A percentile compares a stretch with the other conserved stretches of the same genome.
These are phyloP conservation scores for Macrotyloma uniflorum DNA, from an alignment of 306 rosid genomes.

Conservation along the genomic window DNA sequence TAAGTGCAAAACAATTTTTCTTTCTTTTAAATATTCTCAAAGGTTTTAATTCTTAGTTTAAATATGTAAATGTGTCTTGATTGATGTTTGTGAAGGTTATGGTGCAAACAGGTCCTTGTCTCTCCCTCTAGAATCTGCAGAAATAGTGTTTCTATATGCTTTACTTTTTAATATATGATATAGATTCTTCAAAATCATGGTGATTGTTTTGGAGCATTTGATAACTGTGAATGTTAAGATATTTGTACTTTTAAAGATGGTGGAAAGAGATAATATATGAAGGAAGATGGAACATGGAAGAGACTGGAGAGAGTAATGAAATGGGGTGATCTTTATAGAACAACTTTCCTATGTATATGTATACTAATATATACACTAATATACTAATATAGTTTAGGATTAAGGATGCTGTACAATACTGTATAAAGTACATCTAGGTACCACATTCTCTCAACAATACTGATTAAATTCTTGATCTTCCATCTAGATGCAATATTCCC, in stretches of 20 bases:
- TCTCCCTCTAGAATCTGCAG: neutral
- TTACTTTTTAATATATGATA: slow-evolving; percentile 26
- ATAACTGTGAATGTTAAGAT: slow-evolving; percentile 8
- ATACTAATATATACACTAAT: neutral
- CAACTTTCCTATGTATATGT: neutral
- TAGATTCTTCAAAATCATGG: neutral
- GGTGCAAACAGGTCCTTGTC: neutral
- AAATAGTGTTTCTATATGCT: slow-evolving; percentile 17
- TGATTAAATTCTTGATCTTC: slow-evolving; percentile 14
- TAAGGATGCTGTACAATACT: neutral
- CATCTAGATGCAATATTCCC: neutral
- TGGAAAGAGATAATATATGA: neutral
- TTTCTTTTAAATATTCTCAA: neutral
- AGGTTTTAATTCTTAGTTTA: neutral
- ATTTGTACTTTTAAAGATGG: slow-evolving; percentile 21
- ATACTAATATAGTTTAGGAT: neutral
- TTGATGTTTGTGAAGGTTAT: slow-evolving; percentile 22
- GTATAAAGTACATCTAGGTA: neutral
- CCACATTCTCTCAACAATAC: neutral
- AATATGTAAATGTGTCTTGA: slow-evolving; percentile 7
- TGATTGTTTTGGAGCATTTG: neutral
- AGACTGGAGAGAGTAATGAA: neutral
- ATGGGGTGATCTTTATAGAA: neutral
- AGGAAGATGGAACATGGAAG: neutral
- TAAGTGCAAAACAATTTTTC: neutral